Base-by-base conservation (phyloP, 176 grass and related monocot species). In the sorghum (Sorghum bicolor) region DNA sequence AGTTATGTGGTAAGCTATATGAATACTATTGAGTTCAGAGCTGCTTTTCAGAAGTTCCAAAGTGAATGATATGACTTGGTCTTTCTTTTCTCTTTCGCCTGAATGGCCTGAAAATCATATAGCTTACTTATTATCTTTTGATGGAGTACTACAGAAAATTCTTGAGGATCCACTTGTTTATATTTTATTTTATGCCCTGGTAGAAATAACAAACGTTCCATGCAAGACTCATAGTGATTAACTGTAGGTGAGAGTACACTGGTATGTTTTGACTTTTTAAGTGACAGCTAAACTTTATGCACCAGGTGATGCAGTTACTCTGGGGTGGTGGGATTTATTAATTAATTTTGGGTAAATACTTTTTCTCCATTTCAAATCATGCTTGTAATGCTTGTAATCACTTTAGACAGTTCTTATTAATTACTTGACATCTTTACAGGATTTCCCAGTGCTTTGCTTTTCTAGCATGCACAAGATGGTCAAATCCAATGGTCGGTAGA, bases 271-370 rank as follows among this genome's bases (percentile, higher is more conserved):
- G 22, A 68, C 33, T 47, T 71, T 4, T 80, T 62, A 72, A 77
- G 43, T 60, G 45, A 86, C 70, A 72, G 28, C 47, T 85, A 57
- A 37, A 77, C 77, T 88, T 19, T 80, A 33, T 74, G 74, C 61
- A 80, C 33, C 85, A 94, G 93, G 87, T 81, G 93, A 84, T 66
- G 85, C 84, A 86, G 87, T 84, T 83, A 79, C 90, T 65, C 58
- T 94, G 61, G 90, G 93, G 4, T 92, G 93, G 93, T 94, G 93
- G 93, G 90, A 94, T 90, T 89, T 92, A 70, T 94, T 92, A 63
- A 94, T 94, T 86, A 94, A 94, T 83, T 92, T 90, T 86, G 87
- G 93, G 90, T 94, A 94, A 80, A 57, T 47, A 47, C 25, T 64
- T 81, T 81, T 84, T 61, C 0, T 45, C 53, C 39, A 45, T 82